A percentile compares a stretch with the other conserved stretches of the same genome.
Evolutionary conservation across 768 basidiomycete species (phyloP).

Genomic region (Lyophyllum shimeji): DNA sequence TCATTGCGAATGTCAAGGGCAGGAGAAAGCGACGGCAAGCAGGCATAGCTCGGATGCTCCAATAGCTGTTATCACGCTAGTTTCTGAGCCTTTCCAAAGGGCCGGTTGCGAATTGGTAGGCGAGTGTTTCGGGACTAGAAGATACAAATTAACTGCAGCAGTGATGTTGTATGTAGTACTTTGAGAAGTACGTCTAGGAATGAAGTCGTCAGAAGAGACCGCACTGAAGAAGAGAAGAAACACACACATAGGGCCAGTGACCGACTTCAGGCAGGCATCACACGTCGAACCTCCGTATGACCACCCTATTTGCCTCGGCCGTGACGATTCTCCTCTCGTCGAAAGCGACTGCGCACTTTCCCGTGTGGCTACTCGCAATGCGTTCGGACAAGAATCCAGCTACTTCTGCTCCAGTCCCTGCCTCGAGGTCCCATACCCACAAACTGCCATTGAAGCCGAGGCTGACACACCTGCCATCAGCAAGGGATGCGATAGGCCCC

Average conservation of each 20-base stretch:
- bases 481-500: constrained; percentile 64
- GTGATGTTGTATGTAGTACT: not conserved
- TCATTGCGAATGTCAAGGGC: not conserved
- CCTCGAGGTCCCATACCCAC: constrained; percentile 88
- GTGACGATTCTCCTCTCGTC: constrained; percentile 76
- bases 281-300: constrained; percentile 59
- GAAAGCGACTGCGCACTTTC: constrained; percentile 56
- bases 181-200: not conserved
- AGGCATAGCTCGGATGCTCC: not conserved
- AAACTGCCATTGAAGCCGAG: constrained; percentile 69
- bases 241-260: not conserved
- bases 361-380: constrained; percentile 1
- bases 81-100: not conserved
- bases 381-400: constrained; percentile 24
- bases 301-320: constrained; percentile 38
- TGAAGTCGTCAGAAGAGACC: not conserved
- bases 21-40: not conserved
- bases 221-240: not conserved
- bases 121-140: not conserved
- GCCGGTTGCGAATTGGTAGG: not conserved
- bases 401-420: constrained; percentile 45
- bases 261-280: constrained; percentile 19
- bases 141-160: not conserved
- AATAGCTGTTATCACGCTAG: not conserved
- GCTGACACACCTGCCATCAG: constrained; percentile 83